These are phyloP conservation scores for Solanum commersonii DNA, from an alignment of 257 asterid genomes.

Conservation along the genomic window DNA sequence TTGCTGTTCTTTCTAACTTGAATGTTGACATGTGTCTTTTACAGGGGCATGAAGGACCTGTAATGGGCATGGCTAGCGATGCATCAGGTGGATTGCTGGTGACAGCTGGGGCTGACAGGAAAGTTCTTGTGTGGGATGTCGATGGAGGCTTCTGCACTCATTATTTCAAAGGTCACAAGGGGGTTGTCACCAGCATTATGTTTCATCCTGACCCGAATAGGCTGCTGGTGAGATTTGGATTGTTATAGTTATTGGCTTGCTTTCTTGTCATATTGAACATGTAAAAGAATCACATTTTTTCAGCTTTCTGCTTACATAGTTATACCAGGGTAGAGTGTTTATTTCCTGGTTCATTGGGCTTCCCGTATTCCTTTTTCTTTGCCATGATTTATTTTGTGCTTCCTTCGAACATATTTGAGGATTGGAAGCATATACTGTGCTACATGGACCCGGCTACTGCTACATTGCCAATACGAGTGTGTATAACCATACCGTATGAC, in stretches of 20 bases:
- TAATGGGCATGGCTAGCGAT: constrained; percentile 88
- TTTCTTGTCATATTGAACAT: not conserved
- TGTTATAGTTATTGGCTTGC: not conserved
- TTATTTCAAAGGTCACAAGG: constrained; percentile 92
- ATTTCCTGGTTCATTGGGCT: not conserved
- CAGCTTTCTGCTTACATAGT: not conserved
- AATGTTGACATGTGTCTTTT: not conserved
- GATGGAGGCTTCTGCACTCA: constrained; percentile 96
- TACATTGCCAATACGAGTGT: not conserved
- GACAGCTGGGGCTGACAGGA: constrained; percentile 93
- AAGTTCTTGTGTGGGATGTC: constrained; percentile 94
- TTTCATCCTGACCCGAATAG: constrained; percentile 79
- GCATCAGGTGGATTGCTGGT: constrained; percentile 95
- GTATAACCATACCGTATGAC: not conserved
- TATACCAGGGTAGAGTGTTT: not conserved
- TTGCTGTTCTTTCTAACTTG: not conserved
- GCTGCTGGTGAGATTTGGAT: constrained; percentile 52
- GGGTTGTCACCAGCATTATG: constrained; percentile 69
- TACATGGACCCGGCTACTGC: not conserved
- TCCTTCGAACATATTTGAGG: not conserved
- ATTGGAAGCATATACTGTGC: not conserved
- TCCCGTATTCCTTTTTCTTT: not conserved
- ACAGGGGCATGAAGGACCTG: constrained; percentile 96
- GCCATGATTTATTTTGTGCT: not conserved
- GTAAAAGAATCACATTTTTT: not conserved